Base-by-base conservation (phyloP, 768 basidiomycete species). In the Fibroporia radiculosa region DNA sequence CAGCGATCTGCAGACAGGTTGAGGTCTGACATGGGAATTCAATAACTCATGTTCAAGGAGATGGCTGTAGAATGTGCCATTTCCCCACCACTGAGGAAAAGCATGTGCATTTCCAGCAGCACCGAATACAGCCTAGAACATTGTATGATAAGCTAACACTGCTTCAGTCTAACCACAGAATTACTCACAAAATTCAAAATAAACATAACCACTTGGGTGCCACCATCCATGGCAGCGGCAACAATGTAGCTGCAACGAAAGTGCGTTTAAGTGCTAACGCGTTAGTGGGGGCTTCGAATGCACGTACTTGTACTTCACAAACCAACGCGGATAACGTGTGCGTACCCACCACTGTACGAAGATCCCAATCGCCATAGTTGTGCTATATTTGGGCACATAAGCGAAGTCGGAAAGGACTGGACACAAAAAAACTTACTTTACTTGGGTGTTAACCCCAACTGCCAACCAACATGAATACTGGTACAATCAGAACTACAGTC, bases 151-250 rank as follows among this genome's bases (percentile, higher is more conserved):
- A 42, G 14, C 35, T 6, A 24, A 4, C 19, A 36, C 28, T 85
- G 42, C 78, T 63, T 41, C 89, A 80, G 19, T 90, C 84, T 47
- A 93, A 84, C 67, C 80, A 88, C 68, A 95, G 93, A 55, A 95
- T 91, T 4, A 92, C 85, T 50, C 1, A 24, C 53, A 36, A 60
- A 60, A 54, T 64, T 64, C 45, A 64, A 60, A 39, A 64, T 58
- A 53, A 64, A 64, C 31, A 56, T 56, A 50, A 64, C 61, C 42
- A 64, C 63, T 50, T 62, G 63, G 7, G 66, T 70, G 42, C 68
- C 68, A 25, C 58, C 58, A 49, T 69, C 68, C 29, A 69, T 53
- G 18, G 63, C 66, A 22, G 65, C 66, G 12, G 68, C 61, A 38
- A 67, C 54, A 53, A 69, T 64, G 56, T 69, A 69, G 59, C 63